Evolutionary conservation across 352 stramenopile genomes (phyloP), one percentile per base, ranked within the genome.

Genomic region (Globisporangium megalacanthum): DNA sequence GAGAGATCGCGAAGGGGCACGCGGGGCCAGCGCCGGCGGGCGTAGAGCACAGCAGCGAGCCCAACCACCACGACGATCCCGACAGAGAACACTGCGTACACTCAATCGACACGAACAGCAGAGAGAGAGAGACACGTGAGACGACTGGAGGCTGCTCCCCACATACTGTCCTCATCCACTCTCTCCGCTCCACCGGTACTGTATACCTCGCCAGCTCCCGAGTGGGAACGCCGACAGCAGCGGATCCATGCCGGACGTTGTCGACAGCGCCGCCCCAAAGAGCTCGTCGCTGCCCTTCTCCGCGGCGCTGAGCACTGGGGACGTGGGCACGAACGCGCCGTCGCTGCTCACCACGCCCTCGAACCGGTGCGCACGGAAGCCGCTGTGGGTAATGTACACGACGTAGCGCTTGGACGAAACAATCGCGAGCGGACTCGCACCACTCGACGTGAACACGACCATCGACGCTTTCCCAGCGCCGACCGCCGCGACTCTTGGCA

Each of bases 321-420:
- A 49, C 45, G 48, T 63, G n/a, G 61, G 42, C 29, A 74, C 47
- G 51, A 81, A 71, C 33, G 56, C 72, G 31, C 49, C 17, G 10
- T 64, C 77, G 14, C 70, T 68, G 19, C 75, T 48, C 11, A 89
- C 54, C 49, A 61, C 52, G 0, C 73, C 79, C 54, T 82, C 68
- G 54, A 86, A 74, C 13, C 75, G 29, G 50, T 89, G 79, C 6
- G 72, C 70, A 19, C 73, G 69, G 35, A 79, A 73, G 9, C 75
- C 75, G n/a, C 65, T 83, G 56, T 89, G 79, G 4, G 73, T 83
- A 54, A 89, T 76, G 57, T 88, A 89, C 41, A 89, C 37, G 6
- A 52, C 46, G 48, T 82, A 87, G 6, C 42, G 68, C 49, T 69
- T 67, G 3, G 60, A 60, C 6, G 55, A 54, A n/a, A 57, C 58